A percentile compares a stretch with the other conserved stretches of the same genome.
Evolutionary conservation across 2,329 filamentous ascomycete genomes (phyloP).

Genomic region (Epichloe gansuensis): DNA sequence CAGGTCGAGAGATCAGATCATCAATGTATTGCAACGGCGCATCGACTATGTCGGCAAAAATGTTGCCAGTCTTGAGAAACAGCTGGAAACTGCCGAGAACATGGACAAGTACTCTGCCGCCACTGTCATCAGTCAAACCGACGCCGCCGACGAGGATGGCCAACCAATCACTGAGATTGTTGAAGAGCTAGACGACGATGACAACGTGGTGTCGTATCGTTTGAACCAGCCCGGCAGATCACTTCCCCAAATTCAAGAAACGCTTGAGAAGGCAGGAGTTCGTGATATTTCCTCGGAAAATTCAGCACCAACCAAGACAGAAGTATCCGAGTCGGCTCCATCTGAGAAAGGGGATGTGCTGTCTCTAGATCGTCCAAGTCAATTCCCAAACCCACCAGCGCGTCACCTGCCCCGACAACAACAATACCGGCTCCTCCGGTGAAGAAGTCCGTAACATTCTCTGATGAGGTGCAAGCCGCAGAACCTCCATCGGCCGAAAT

Average conservation of each 20-base stretch:
- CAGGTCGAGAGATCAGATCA: conserved; percentile 32
- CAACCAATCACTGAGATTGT: conserved; percentile 81
- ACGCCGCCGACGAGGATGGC: conserved; percentile 52
- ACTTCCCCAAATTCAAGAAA: conserved; percentile 56
- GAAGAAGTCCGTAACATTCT: conserved; percentile 52
- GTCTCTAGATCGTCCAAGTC: neutral
- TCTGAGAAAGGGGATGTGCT: neutral
- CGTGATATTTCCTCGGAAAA: conserved; percentile 25
- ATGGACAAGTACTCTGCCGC: conserved; percentile 47
- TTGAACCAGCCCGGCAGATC: conserved; percentile 55
- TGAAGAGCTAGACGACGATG: conserved; percentile 85
- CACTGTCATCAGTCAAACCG: conserved; percentile 46
- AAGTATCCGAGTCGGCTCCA: neutral
- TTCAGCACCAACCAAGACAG: conserved; percentile 2
- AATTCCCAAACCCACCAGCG: neutral
- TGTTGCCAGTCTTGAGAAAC: conserved; percentile 59
- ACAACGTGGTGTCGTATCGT: conserved; percentile 62
- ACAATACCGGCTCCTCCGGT: neutral
- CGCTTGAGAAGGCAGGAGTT: conserved; percentile 66
- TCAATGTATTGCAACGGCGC: conserved; percentile 53
- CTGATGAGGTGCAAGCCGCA: conserved; percentile 37
- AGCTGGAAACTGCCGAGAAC: conserved; percentile 56
- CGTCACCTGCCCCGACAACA: neutral
- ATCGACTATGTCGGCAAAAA: conserved; percentile 87
- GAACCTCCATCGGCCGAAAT: conserved; percentile 14